A percentile compares a stretch with the other conserved stretches of the same genome.
These are phyloP conservation scores for Beauveria rudraprayagi DNA, from an alignment of 2,329 filamentous ascomycete genomes.

Conservation along the genomic window DNA sequence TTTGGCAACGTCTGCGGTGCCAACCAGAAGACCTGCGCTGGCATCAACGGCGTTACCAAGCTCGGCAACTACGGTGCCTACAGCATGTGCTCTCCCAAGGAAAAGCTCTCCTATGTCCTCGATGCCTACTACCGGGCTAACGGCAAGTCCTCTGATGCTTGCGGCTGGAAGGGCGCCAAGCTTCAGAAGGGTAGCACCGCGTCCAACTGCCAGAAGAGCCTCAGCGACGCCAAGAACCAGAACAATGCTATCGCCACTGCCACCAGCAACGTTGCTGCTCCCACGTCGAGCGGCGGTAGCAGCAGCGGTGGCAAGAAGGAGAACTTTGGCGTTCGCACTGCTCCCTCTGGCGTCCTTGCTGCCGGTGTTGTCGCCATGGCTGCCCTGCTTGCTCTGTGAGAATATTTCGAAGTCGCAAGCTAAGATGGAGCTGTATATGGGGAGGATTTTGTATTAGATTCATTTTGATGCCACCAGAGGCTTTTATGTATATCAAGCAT, in stretches of 20 bases:
- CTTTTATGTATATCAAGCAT: slow-evolving; percentile 13
- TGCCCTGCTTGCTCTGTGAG: slow-evolving; percentile 37
- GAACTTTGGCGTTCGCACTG: slow-evolving; percentile 30
- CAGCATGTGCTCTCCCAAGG: slow-evolving; percentile 63
- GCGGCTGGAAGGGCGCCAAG: slow-evolving; percentile 62
- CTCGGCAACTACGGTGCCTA: slow-evolving; percentile 67
- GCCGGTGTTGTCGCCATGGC: slow-evolving; percentile 43
- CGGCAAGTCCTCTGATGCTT: slow-evolving; percentile 48
- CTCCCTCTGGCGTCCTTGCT: slow-evolving; percentile 36
- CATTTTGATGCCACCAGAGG: slow-evolving; percentile 6
- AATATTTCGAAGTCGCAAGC: background rate
- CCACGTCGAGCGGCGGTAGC: slow-evolving; percentile 21
- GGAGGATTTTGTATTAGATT: slow-evolving; percentile 4
- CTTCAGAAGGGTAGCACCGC: slow-evolving; percentile 41
- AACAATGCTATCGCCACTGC: slow-evolving; percentile 40
- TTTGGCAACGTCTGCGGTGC: slow-evolving; percentile 68
- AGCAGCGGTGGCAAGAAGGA: slow-evolving; percentile 15
- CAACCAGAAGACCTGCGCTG: slow-evolving; percentile 49
- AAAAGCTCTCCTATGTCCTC: slow-evolving; percentile 57
- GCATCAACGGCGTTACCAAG: slow-evolving; percentile 59
- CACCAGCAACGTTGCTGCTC: slow-evolving; percentile 27
- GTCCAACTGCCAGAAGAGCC: slow-evolving; percentile 47
- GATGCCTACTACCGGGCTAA: slow-evolving; percentile 44
- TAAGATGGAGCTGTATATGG: background rate
- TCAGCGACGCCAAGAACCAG: slow-evolving; percentile 55